phyloP scores from a whole-genome alignment of 1,284 basidiomycete genomes.

The Irpex sp. region DNA sequence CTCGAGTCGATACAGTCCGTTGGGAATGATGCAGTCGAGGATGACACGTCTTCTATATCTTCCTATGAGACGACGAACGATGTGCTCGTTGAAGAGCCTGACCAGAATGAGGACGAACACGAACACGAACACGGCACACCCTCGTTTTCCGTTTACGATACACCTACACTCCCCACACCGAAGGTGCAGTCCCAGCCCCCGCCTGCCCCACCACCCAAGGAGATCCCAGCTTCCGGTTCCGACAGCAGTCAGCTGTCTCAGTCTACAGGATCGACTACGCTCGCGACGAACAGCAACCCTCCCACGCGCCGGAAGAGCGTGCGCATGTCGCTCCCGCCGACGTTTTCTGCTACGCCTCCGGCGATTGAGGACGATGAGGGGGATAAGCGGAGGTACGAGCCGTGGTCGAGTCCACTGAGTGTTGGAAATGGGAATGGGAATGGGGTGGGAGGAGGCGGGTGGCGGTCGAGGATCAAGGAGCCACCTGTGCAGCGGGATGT shows the following conservation, averaged over 20 bases:
- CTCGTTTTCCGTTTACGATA: not conserved
- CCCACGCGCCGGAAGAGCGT: constrained; percentile 66
- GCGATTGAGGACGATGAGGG: constrained; percentile 38
- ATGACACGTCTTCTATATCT: constrained; percentile 43
- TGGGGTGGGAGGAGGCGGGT: constrained; percentile 4
- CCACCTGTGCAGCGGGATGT: constrained; percentile 33
- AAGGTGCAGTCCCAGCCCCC: not conserved
- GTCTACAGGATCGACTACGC: constrained; percentile 18
- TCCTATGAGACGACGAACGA: constrained; percentile 63
- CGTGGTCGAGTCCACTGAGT: constrained; percentile 17
- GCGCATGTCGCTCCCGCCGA: constrained; percentile 67
- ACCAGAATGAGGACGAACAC: constrained; percentile 10
- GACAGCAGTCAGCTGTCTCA: constrained; percentile 25
- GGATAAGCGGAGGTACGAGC: constrained; percentile 14
- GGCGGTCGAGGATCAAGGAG: constrained; percentile 25
- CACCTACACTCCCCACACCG: constrained; percentile 1
- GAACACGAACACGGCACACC: constrained; percentile 7
- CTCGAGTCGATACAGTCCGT: constrained; percentile 3
- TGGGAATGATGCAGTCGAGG: constrained; percentile 13
- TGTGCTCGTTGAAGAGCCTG: constrained; percentile 32
- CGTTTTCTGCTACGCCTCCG: constrained; percentile 67
- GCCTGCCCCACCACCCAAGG: constrained; percentile 15
- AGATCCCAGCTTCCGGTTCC: not conserved
- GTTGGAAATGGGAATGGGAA: too few relatives aligned
- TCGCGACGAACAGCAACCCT: constrained; percentile 14